Evolutionary conservation across 495 filamentous ascomycete species (phyloP).

Genomic region (Aspergillus taichungensis): DNA sequence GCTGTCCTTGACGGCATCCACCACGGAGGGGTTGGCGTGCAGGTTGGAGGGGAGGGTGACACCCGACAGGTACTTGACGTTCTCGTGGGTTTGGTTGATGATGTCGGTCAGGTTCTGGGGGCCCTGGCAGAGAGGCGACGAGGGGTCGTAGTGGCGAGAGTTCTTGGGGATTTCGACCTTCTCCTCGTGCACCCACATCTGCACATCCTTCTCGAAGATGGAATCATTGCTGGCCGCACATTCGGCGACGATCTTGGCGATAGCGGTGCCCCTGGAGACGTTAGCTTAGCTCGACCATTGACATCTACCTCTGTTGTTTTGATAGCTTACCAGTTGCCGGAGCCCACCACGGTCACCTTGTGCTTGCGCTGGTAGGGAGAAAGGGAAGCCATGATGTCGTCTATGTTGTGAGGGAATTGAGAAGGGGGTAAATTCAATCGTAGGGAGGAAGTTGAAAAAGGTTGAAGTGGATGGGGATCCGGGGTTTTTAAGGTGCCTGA

Average conservation of each 20-base stretch:
- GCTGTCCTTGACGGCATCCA: slow-evolving; percentile 70
- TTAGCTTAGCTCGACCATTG: slow-evolving; percentile 3
- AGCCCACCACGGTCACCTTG: slow-evolving; percentile 90
- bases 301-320: background rate
- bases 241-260: slow-evolving; percentile 94
- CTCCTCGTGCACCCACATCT: slow-evolving; percentile 98
- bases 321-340: slow-evolving; percentile 78
- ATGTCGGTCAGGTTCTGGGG: slow-evolving; percentile 79
- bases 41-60: slow-evolving; percentile 80
- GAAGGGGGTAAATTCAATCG: slow-evolving; percentile 1
- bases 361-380: slow-evolving; percentile 57
- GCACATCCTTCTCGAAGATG: slow-evolving; percentile 78
- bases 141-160: slow-evolving; percentile 51
- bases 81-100: slow-evolving; percentile 92
- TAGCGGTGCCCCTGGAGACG: slow-evolving; percentile 71
- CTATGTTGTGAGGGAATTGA: slow-evolving; percentile 1
- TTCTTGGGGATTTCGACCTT: slow-evolving; percentile 62
- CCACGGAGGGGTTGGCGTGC: slow-evolving; percentile 79
- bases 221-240: slow-evolving; percentile 69
- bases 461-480: slow-evolving; percentile 5
- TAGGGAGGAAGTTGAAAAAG: slow-evolving; percentile 3
- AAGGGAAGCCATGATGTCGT: slow-evolving; percentile 33
- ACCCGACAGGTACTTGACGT: slow-evolving; percentile 89
- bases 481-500: background rate
- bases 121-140: slow-evolving; percentile 44